Evolutionary conservation across 306 rosid genomes (phyloP), one percentile per base, ranked within the genome.

Genomic region (Cercis canadensis): DNA sequence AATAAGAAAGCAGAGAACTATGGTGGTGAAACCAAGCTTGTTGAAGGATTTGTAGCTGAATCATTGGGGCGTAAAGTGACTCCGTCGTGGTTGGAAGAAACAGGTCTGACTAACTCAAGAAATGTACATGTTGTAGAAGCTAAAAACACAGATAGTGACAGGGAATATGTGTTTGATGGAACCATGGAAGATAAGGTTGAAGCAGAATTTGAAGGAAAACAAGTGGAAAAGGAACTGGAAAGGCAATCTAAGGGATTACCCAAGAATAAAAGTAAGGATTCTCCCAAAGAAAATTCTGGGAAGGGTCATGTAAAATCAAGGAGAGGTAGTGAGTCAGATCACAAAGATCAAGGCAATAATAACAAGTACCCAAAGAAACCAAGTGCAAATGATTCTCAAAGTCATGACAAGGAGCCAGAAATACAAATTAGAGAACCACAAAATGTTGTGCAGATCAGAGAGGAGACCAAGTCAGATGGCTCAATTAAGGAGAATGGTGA

Each of bases 51-150:
- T 74, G 75, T 29, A 5, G 41, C 24, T 61, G 12, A 8, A 11
- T 16, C 11, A 11, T 8, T 75, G 69, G 87, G 84, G 36, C 81
- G 84, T 7, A 83, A 83, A 67, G 81, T 70, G 64, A 62, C 17
- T 4, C 52, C 44, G 2, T 46, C 67, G 0, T 12, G 46, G 72
- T 41, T 66, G 32, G 51, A 78, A 18, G 76, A 66, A 36, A 55
- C 18, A 50, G 34, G 47, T 45, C 4, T 70, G 58, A 75, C 75
- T 21, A 54, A 47, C 64, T 62, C 72, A 24, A 56, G 51, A 61
- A 59, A 60, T 46, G 67, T 39, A 53, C 71, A 70, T 70, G 58
- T 59, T 72, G 60, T 8, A 59, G 50, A 70, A 46, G 59, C 19
- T 39, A 60, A 31, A 46, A 62, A 53, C 31, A 32, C 62, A 40